phyloP scores from a whole-genome alignment of 345 rosid species.

The Erysimum cheiranthoides region DNA sequence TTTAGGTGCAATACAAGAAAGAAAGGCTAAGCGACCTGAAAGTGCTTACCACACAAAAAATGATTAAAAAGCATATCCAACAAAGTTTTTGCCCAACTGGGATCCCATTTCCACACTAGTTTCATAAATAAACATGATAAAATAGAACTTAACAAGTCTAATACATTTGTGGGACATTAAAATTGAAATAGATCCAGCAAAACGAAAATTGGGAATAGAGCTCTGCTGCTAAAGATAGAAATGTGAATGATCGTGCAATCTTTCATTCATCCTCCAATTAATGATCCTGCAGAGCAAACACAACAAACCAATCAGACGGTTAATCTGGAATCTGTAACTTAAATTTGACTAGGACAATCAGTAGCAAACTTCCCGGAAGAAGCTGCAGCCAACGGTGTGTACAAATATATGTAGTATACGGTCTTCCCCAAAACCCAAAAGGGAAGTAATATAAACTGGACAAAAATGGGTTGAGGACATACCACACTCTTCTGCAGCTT shows the following conservation, averaged over 20 bases:
- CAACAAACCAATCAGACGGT: background rate
- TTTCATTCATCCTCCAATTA: background rate
- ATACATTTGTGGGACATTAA: too few species aligned
- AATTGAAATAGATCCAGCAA: too few species aligned
- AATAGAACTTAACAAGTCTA: too few species aligned
- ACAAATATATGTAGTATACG: background rate
- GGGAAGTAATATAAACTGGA: background rate
- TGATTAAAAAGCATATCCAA: background rate
- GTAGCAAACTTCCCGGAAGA: background rate
- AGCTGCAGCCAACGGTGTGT: background rate
- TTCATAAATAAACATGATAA: too few species aligned
- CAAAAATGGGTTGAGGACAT: background rate
- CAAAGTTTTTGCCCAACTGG: background rate
- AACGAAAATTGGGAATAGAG: too few species aligned
- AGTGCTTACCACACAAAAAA: background rate
- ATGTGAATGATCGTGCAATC: background rate
- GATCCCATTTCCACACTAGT: background rate
- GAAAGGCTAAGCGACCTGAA: too few species aligned
- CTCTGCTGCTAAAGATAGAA: too few species aligned
- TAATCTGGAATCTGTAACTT: background rate
- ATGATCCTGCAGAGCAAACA: conserved; percentile 21
- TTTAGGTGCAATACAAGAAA: too few species aligned
- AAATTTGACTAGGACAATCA: conserved; percentile 1
- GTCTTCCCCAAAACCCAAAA: background rate
- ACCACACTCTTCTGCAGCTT: conserved; percentile 2